These are phyloP conservation scores for Phellinidium pouzarii DNA, from an alignment of 1,284 basidiomycete genomes.

Conservation along the genomic window DNA sequence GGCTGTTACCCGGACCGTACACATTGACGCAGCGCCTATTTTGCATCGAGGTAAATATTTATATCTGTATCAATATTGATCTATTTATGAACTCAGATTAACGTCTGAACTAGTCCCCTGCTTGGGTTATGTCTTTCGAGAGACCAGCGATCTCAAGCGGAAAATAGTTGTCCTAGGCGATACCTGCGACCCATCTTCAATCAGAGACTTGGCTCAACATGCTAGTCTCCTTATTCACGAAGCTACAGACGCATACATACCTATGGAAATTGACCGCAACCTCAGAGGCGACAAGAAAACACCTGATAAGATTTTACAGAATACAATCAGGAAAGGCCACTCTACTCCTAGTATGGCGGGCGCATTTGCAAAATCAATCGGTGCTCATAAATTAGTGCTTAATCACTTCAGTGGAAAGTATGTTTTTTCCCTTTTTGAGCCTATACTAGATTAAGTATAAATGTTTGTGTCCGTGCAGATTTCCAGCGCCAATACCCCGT, in stretches of 20 bases:
- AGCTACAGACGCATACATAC: slow-evolving; percentile 78
- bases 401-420: slow-evolving; percentile 82
- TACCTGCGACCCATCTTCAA: slow-evolving; percentile 56
- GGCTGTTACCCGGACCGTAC: slow-evolving; percentile 38
- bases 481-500: slow-evolving; percentile 31
- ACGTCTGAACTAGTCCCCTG: slow-evolving; percentile 55
- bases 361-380: slow-evolving; percentile 60
- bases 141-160: slow-evolving; percentile 38
- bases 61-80: slow-evolving; percentile 6
- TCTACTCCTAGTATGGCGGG: slow-evolving; percentile 83
- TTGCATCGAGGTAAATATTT: slow-evolving; percentile 64
- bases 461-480: slow-evolving; percentile 25
- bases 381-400: slow-evolving; percentile 62
- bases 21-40: slow-evolving; percentile 75
- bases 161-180: slow-evolving; percentile 53
- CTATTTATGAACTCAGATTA: neutral
- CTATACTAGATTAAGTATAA: slow-evolving; percentile 19
- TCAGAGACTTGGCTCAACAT: slow-evolving; percentile 46
- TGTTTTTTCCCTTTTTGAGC: slow-evolving; percentile 21
- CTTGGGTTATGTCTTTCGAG: slow-evolving; percentile 71
- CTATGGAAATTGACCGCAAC: slow-evolving; percentile 40
- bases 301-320: slow-evolving; percentile 44
- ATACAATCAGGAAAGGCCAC: slow-evolving; percentile 66
- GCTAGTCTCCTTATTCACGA: slow-evolving; percentile 66
- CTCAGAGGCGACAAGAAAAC: slow-evolving; percentile 34